A percentile compares a stretch with the other conserved stretches of the same genome.
These are phyloP conservation scores for Choiromyces venosus DNA, from an alignment of 495 filamentous ascomycete species.

Conservation along the genomic window DNA sequence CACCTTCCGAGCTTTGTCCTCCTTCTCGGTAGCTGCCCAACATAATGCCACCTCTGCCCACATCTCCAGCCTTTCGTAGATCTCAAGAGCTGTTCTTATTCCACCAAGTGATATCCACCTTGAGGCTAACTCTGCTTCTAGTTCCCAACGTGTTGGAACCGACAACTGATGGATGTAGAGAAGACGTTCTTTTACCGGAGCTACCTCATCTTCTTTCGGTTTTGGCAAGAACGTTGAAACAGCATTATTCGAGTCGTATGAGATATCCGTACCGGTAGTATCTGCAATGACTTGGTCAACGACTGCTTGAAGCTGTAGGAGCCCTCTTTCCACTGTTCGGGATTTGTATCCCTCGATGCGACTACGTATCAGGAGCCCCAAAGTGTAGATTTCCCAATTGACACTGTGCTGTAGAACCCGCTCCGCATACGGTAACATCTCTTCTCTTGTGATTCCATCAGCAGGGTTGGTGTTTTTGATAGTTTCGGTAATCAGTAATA, in stretches of 20 bases:
- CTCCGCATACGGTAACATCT: conserved; percentile 83
- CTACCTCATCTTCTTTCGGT: conserved; percentile 68
- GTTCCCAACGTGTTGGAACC: conserved; percentile 82
- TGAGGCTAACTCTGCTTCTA: conserved; percentile 87
- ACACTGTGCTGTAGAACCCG: conserved; percentile 83
- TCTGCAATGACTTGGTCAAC: conserved; percentile 95
- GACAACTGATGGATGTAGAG: conserved; percentile 74
- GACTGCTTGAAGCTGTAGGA: conserved; percentile 90
- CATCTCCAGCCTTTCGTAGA: conserved; percentile 89
- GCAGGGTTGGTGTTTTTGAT: conserved; percentile 80
- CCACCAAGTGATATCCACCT: conserved; percentile 85
- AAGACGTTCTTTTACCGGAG: conserved; percentile 67
- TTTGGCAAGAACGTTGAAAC: conserved; percentile 74
- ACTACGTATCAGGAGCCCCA: conserved; percentile 79
- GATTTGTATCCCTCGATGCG: conserved; percentile 80
- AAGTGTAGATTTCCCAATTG: conserved; percentile 98
- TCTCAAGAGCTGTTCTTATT: conserved; percentile 83
- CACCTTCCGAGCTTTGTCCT: conserved; percentile 72
- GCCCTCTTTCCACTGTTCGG: conserved; percentile 77
- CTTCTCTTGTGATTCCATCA: conserved; percentile 81
- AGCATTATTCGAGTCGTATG: conserved; percentile 30
- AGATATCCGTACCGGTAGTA: conserved; percentile 51
- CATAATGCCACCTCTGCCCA: conserved; percentile 96
- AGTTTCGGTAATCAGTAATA: conserved; percentile 76
- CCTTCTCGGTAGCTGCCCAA: conserved; percentile 70